phyloP scores from a whole-genome alignment of 2,329 filamentous ascomycete species.

The Blastomyces emzantsi region DNA sequence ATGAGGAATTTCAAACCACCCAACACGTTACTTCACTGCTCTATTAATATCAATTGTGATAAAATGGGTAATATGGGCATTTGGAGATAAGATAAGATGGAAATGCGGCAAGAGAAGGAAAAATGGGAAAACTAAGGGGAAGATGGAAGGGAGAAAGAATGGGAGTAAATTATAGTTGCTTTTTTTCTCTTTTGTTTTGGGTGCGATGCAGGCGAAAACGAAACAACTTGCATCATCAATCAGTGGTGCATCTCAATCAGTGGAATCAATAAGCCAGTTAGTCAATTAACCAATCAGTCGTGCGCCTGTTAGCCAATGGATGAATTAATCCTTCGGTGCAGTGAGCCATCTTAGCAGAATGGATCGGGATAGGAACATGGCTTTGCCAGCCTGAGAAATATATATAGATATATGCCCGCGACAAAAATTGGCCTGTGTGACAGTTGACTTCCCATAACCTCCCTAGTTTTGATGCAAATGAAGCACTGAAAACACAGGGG shows the following conservation, averaged over 20 bases:
- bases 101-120: neutral
- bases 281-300: neutral
- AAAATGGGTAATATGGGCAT: neutral
- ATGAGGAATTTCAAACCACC: slow-evolving; percentile 10
- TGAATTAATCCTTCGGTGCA: neutral
- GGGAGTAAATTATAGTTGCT: neutral
- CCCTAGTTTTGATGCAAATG: neutral
- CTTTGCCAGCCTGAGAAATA: neutral
- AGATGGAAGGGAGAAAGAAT: neutral
- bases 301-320: neutral
- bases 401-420: neutral
- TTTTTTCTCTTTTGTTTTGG: neutral
- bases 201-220: neutral
- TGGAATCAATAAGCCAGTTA: neutral
- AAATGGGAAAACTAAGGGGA: neutral
- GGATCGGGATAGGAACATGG: neutral
- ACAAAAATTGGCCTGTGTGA: neutral
- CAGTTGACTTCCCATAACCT: neutral
- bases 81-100: neutral
- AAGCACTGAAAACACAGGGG: neutral
- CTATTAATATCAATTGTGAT: neutral
- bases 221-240: neutral
- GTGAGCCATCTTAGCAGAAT: neutral
- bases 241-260: neutral
- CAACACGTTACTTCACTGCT: neutral